phyloP scores from a whole-genome alignment of 2,329 filamentous ascomycete genomes.

The Camillea tinctor region DNA sequence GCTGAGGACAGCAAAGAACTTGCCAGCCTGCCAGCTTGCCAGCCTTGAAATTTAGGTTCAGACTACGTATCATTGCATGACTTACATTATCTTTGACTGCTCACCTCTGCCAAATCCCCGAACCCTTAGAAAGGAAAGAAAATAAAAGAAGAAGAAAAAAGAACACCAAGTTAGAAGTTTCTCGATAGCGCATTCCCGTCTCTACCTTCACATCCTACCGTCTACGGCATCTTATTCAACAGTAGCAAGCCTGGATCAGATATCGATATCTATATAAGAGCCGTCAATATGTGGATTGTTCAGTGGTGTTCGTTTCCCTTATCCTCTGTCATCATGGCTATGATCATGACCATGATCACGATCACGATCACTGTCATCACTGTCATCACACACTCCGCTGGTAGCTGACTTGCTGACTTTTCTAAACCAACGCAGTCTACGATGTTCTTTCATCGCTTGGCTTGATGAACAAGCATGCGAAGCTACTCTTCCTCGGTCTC shows the following conservation, averaged over 20 bases:
- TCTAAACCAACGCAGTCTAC: constrained; percentile 69
- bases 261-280: constrained; percentile 10
- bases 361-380: too few species aligned
- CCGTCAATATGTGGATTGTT: constrained; percentile 78
- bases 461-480: constrained; percentile 92
- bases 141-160: too few species aligned
- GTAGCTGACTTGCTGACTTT: constrained; percentile 28
- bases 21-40: constrained; percentile 1
- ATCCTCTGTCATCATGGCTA: constrained; percentile 10
- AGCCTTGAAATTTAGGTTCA: constrained; percentile 16
- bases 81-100: constrained; percentile 14
- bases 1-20: background rate
- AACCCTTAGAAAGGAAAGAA: too few species aligned
- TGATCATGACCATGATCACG: too few species aligned
- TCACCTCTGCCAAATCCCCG: constrained; percentile 14
- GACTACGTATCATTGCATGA: constrained; percentile 16
- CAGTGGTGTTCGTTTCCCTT: constrained; percentile 77
- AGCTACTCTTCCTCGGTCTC: constrained; percentile 88
- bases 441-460: constrained; percentile 85
- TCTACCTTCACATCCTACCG: constrained; percentile 2
- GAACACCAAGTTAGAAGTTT: constrained; percentile 14
- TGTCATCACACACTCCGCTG: constrained; percentile 7
- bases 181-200: constrained; percentile 7
- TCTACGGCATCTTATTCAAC: constrained; percentile 2
- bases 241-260: constrained; percentile 3